phyloP scores from a whole-genome alignment of 2,329 filamentous ascomycete genomes.

The Aspergillus niger region DNA sequence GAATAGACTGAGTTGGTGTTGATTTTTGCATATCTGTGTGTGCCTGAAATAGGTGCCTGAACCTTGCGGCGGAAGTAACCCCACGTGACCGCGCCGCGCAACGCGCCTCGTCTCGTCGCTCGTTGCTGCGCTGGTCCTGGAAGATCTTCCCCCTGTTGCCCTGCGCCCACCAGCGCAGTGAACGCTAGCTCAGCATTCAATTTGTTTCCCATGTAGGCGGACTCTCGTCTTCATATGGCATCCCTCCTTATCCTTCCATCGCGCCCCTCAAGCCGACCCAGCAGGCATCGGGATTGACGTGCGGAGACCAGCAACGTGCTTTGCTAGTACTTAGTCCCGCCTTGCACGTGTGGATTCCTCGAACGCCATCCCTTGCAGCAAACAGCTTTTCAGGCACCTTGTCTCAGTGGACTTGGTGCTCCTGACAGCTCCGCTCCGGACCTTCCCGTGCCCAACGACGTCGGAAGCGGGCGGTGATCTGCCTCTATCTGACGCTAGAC shows the following conservation, averaged over 20 bases:
- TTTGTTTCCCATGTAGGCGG: conserved; percentile 12
- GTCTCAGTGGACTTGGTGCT: not conserved
- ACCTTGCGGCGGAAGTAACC: not conserved
- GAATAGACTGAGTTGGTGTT: conserved; percentile 8
- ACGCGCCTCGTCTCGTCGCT: conserved; percentile 30
- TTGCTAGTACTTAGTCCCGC: conserved; percentile 6
- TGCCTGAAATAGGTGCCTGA: conserved; percentile 1
- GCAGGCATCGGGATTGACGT: conserved; percentile 10
- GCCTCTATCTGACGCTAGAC: conserved; percentile 4
- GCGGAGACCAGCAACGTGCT: conserved; percentile 13
- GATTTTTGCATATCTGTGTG: not conserved
- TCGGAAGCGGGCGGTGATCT: conserved; percentile 9
- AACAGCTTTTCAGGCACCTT: conserved; percentile 4
- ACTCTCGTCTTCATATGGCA: conserved; percentile 8
- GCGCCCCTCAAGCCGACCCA: conserved; percentile 3
- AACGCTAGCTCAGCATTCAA: not conserved
- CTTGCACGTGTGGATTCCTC: conserved; percentile 14
- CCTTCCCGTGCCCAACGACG: conserved; percentile 21
- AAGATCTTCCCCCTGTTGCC: not conserved
- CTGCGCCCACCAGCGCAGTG: not conserved
- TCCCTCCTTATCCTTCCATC: conserved; percentile 3
- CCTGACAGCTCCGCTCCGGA: conserved; percentile 21
- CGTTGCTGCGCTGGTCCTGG: too few relatives aligned
- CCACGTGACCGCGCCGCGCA: conserved; percentile 37
- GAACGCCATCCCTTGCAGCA: conserved; percentile 17